phyloP scores from a whole-genome alignment of 139 green algal species.

The Zygnema circumcarinatum region DNA sequence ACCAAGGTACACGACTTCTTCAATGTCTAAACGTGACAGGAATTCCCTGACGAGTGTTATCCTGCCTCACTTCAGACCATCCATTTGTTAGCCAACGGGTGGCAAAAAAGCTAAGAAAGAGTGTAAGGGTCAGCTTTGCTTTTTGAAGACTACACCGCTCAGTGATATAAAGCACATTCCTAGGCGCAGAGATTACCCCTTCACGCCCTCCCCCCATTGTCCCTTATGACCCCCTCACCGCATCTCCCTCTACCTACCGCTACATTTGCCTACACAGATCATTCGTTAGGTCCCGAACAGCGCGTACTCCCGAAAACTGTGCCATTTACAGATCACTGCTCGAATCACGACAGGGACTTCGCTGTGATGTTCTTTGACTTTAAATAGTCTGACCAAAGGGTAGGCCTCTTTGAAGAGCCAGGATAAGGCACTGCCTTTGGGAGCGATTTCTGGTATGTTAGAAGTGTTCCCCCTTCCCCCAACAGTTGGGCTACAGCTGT shows the following conservation, averaged over 20 bases:
- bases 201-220: neutral
- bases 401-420: conserved; percentile 9
- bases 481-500: conserved; percentile 28
- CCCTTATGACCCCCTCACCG: too few relatives aligned
- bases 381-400: conserved; percentile 9
- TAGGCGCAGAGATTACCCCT: neutral
- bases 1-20: too few relatives aligned
- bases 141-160: neutral
- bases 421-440: neutral
- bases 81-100: neutral
- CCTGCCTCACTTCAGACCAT: too few relatives aligned
- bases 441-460: conserved; percentile 79
- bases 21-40: too few relatives aligned
- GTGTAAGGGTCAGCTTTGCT: neutral
- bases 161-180: neutral
- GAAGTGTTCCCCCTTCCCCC: conserved; percentile 73
- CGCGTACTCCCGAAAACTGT: too few relatives aligned
- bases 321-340: too few relatives aligned
- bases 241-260: too few relatives aligned
- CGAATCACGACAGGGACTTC: conserved; percentile 3
- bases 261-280: too few relatives aligned
- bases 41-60: too few relatives aligned
- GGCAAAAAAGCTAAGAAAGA: neutral
- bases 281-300: too few relatives aligned
- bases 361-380: conserved; percentile 17